Percentiles rank a stretch among this genome's conserved stretches.
Conservation (phyloP, 2,329 filamentous ascomycete species). For the Aspergillus quadricinctus region DNA sequence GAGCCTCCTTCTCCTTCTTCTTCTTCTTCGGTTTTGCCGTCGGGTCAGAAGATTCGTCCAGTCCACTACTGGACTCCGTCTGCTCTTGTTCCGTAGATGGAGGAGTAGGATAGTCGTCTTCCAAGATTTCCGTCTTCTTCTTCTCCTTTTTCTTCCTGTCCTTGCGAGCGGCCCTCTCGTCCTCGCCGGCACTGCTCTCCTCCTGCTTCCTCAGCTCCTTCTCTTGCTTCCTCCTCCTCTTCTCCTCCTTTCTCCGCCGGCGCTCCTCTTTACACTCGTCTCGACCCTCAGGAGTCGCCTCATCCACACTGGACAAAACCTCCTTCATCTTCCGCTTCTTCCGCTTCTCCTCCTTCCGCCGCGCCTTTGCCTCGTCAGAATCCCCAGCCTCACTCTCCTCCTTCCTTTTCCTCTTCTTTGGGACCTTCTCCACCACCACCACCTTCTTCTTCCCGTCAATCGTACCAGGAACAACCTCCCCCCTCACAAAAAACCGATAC, state of each 20-base stretch:
- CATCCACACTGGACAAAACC: background rate
- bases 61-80: slow-evolving; percentile 14
- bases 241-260: slow-evolving; percentile 11
- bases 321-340: slow-evolving; percentile 25
- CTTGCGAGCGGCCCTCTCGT: slow-evolving; percentile 25
- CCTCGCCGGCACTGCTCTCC: slow-evolving; percentile 17
- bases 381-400: slow-evolving; percentile 35
- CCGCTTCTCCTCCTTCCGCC: slow-evolving; percentile 33
- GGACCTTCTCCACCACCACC: slow-evolving; percentile 4
- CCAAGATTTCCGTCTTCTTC: slow-evolving; percentile 14
- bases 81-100: slow-evolving; percentile 21
- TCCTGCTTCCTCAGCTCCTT: slow-evolving; percentile 20
- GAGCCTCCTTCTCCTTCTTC: slow-evolving; percentile 22
- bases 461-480: slow-evolving; percentile 72
- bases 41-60: slow-evolving; percentile 29
- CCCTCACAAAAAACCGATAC: slow-evolving; percentile 80
- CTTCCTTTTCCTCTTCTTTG: slow-evolving; percentile 12
- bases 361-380: slow-evolving; percentile 14
- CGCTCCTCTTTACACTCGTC: slow-evolving; percentile 8
- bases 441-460: slow-evolving; percentile 22
- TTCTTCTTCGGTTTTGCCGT: slow-evolving; percentile 24
- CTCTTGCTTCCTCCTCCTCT: slow-evolving; percentile 17
- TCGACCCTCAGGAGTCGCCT: slow-evolving; percentile 10
- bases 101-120: slow-evolving; percentile 32
- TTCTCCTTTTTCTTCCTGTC: slow-evolving; percentile 16